Percentiles rank a stretch among this genome's conserved stretches.
Evolutionary conservation across 2,329 filamentous ascomycete species (phyloP).

Genomic region (Penicillium sp.): DNA sequence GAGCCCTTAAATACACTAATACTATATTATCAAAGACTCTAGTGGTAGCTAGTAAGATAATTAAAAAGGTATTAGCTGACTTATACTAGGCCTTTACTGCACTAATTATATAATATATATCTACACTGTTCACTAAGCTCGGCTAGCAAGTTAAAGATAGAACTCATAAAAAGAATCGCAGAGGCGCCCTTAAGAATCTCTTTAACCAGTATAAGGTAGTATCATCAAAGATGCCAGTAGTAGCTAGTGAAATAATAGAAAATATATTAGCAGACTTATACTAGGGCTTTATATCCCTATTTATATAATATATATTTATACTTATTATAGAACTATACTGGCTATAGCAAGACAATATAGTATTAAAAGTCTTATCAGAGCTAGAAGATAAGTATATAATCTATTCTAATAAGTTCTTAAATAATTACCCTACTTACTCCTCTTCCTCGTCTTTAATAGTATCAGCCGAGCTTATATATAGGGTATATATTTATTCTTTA

Average conservation of each 20-base stretch:
- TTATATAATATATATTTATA: constrained; percentile 27
- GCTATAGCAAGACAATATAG: constrained; percentile 38
- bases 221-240: constrained; percentile 37
- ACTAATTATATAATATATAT: constrained; percentile 22
- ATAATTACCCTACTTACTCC: too few relatives aligned
- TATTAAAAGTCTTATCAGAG: constrained; percentile 28
- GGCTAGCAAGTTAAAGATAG: background rate
- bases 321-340: constrained; percentile 35
- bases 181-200: too few relatives aligned
- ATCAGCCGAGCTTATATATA: constrained; percentile 13
- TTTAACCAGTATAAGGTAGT: constrained; percentile 6
- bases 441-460: constrained; percentile 1
- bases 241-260: constrained; percentile 25
- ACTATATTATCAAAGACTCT: constrained; percentile 37
- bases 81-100: constrained; percentile 11
- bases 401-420: background rate
- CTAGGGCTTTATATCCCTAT: constrained; percentile 6
- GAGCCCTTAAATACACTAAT: too few relatives aligned
- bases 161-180: background rate
- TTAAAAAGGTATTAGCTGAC: constrained; percentile 26
- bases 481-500: constrained; percentile 14
- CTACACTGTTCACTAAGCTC: too few relatives aligned
- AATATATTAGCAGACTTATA: constrained; percentile 25
- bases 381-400: constrained; percentile 22
- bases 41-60: constrained; percentile 22